phyloP scores from a whole-genome alignment of 2,329 filamentous ascomycete genomes.

The Colletotrichum agaves region DNA sequence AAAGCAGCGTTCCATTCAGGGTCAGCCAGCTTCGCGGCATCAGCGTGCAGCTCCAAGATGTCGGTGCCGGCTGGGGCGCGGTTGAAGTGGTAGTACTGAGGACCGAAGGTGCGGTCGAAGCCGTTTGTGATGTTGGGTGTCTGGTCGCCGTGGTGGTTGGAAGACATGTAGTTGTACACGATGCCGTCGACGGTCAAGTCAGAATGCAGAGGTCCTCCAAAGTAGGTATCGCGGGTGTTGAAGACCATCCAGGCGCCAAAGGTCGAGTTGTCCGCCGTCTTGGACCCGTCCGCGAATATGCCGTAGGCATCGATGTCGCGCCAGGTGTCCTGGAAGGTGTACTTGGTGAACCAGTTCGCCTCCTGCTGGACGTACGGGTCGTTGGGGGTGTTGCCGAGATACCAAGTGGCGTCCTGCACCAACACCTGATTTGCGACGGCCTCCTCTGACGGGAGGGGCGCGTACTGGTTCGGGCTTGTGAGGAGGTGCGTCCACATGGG shows the following conservation, averaged over 20 bases:
- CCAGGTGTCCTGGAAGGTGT: conserved; percentile 67
- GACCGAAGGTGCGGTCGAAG: conserved; percentile 71
- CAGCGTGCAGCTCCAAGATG: conserved; percentile 60
- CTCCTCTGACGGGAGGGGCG: conserved; percentile 60
- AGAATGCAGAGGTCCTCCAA: conserved; percentile 67
- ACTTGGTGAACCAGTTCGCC: conserved; percentile 71
- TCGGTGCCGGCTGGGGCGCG: conserved; percentile 57
- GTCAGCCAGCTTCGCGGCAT: conserved; percentile 63
- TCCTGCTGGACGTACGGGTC: conserved; percentile 64
- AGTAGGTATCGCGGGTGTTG: conserved; percentile 70
- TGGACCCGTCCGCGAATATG: conserved; percentile 47
- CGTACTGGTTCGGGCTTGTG: conserved; percentile 62
- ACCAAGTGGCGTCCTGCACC: conserved; percentile 72
- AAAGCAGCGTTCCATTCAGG: conserved; percentile 68
- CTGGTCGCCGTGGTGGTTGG: conserved; percentile 69
- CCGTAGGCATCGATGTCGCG: conserved; percentile 66
- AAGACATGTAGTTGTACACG: conserved; percentile 69
- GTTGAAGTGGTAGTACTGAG: conserved; percentile 71
- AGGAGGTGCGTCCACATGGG: conserved; percentile 68
- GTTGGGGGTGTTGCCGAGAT: conserved; percentile 61
- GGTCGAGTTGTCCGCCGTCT: conserved; percentile 59
- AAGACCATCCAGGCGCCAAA: conserved; percentile 70
- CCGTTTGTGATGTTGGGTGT: conserved; percentile 70
- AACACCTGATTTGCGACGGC: conserved; percentile 53
- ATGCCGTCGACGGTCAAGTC: conserved; percentile 70